Conservation (phyloP, 2,329 filamentous ascomycete genomes). For the Ophiostoma montium region DNA sequence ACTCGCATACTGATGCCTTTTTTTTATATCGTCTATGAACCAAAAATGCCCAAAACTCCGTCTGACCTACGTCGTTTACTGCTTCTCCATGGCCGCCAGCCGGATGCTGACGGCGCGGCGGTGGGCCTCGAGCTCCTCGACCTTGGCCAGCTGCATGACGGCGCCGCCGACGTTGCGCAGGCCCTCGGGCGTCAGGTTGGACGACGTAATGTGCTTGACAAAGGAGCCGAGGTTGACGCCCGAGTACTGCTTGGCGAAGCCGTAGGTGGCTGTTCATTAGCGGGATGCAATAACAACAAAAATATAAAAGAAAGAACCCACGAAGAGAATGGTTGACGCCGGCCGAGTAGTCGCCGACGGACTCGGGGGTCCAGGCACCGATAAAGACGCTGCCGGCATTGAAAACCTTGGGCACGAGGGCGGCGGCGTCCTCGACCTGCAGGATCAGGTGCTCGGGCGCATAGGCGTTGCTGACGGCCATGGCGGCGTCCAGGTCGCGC, state of each 20-base stretch:
- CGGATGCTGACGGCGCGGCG: conserved; percentile 77
- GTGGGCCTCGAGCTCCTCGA: conserved; percentile 91
- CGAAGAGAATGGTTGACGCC: conserved; percentile 95
- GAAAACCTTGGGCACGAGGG: conserved; percentile 62
- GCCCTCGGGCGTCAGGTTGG: conserved; percentile 74
- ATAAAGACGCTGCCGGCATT: conserved; percentile 96
- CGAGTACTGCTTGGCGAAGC: conserved; percentile 96
- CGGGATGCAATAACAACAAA: not conserved
- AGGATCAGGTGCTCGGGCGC: conserved; percentile 94
- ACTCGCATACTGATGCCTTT: not conserved
- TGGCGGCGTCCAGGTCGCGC: conserved; percentile 55
- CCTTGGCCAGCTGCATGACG: conserved; percentile 88
- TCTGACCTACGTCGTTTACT: not conserved
- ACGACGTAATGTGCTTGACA: conserved; percentile 94
- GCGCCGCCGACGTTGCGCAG: conserved; percentile 72
- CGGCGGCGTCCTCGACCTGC: conserved; percentile 65
- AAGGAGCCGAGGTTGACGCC: conserved; percentile 94
- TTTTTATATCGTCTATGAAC: no score
- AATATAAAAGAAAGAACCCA: conserved; percentile 40
- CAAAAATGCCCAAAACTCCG: not conserved
- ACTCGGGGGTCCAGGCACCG: conserved; percentile 92
- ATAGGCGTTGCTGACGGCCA: conserved; percentile 80
- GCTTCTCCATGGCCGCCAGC: conserved; percentile 27
- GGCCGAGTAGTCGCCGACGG: conserved; percentile 93
- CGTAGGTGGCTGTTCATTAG: conserved; percentile 65